A percentile compares a stretch with the other conserved stretches of the same genome.
Evolutionary conservation across 2,329 filamentous ascomycete genomes (phyloP).

Genomic region (Aspergillus udagawae): DNA sequence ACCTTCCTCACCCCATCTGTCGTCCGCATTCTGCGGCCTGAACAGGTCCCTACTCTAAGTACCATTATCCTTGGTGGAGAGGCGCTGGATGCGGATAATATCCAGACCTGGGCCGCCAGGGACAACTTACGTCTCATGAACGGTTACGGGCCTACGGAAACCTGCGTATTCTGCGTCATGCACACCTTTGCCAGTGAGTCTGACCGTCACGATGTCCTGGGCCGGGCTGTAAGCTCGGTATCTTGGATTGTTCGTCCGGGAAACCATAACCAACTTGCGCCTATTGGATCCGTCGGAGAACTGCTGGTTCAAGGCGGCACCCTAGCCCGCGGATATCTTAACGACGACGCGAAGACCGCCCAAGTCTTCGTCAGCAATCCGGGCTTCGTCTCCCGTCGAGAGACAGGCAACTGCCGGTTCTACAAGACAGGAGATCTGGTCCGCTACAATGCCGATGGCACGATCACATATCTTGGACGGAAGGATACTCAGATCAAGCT

Average conservation of each 20-base stretch:
- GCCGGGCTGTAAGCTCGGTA: neutral
- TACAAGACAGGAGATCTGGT: slow-evolving; percentile 21
- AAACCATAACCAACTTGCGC: slow-evolving; percentile 14
- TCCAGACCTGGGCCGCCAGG: neutral
- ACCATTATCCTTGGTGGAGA: slow-evolving; percentile 4
- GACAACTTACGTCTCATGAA: neutral
- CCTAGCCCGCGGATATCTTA: slow-evolving; percentile 31
- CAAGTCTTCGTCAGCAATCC: slow-evolving; percentile 16
- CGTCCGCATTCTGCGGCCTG: neutral
- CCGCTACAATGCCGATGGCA: slow-evolving; percentile 13
- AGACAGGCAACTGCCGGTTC: neutral
- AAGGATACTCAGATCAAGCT: slow-evolving; percentile 3
- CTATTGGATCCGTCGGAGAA: slow-evolving; percentile 15
- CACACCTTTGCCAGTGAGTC: neutral
- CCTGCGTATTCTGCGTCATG: neutral
- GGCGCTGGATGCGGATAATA: neutral
- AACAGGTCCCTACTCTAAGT: neutral
- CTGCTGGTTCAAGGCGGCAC: slow-evolving; percentile 30
- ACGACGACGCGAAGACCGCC: slow-evolving; percentile 24
- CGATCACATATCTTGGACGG: slow-evolving; percentile 13
- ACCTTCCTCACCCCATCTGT: slow-evolving; percentile 8
- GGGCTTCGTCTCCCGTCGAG: slow-evolving; percentile 10
- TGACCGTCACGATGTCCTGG: neutral
- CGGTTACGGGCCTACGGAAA: neutral
- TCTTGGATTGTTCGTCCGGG: slow-evolving; percentile 32